Percentiles rank a stretch among this genome's conserved stretches.
Evolutionary conservation across 2,329 filamentous ascomycete species (phyloP).

Genomic region (Scorias spongiosa): DNA sequence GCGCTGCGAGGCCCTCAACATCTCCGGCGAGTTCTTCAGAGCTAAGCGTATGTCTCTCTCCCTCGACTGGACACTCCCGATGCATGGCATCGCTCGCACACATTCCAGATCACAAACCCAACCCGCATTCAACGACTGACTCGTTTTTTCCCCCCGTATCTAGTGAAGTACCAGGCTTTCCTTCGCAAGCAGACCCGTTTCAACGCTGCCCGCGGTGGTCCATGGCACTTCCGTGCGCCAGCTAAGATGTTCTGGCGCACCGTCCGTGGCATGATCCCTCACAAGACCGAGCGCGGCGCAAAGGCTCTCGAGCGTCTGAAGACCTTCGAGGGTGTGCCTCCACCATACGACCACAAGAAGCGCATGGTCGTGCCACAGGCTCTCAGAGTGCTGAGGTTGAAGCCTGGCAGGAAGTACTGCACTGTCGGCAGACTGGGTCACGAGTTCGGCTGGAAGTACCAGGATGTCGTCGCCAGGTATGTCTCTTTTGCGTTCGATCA

Average conservation of each 20-base stretch:
- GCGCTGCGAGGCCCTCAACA: slow-evolving; percentile 98
- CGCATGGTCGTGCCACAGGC: slow-evolving; percentile 98
- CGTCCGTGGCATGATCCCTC: slow-evolving; percentile 98
- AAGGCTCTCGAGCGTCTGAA: slow-evolving; percentile 96
- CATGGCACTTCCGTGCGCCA: slow-evolving; percentile 99
- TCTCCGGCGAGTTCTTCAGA: slow-evolving; percentile 99
- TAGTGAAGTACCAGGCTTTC: slow-evolving; percentile 99
- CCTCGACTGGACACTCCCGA: slow-evolving; percentile 1
- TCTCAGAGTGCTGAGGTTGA: slow-evolving; percentile 85
- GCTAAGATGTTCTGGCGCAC: slow-evolving; percentile 99
- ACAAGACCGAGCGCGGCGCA: slow-evolving; percentile 97
- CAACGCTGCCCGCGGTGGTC: slow-evolving; percentile 98
- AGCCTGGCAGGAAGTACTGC: slow-evolving; percentile 99
- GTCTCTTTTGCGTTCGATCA: slow-evolving; percentile 25
- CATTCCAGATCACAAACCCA: slow-evolving; percentile 2
- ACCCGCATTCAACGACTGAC: slow-evolving; percentile 3
- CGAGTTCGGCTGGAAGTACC: slow-evolving; percentile 99
- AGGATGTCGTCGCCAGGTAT: slow-evolving; percentile 95
- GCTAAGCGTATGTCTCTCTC: slow-evolving; percentile 78
- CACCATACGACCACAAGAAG: slow-evolving; percentile 99
- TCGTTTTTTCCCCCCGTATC: slow-evolving; percentile 17
- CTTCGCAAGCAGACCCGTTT: slow-evolving; percentile 99
- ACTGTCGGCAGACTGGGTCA: slow-evolving; percentile 94
- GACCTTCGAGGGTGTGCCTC: slow-evolving; percentile 98
- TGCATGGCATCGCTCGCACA: neutral